Evolutionary conservation across 2,329 filamentous ascomycete genomes (phyloP).

Genomic region (Chrysoporthe puriensis): DNA sequence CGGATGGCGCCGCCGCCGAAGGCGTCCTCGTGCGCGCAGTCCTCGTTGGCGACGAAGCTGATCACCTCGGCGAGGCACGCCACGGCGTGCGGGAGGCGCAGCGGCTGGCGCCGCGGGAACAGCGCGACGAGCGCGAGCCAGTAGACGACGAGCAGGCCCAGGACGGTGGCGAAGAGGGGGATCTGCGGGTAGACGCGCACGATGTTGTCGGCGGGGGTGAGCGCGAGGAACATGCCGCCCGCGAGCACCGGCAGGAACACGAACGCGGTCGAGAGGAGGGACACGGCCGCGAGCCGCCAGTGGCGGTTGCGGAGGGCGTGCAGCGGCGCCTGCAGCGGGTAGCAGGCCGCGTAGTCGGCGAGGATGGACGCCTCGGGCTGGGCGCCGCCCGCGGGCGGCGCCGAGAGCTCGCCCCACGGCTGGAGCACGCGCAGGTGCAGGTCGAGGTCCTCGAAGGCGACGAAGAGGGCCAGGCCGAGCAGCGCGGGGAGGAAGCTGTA

Average conservation of each 20-base stretch:
- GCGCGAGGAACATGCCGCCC: conserved; percentile 74
- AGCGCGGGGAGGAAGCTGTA: conserved; percentile 77
- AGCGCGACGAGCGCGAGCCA: conserved; percentile 64
- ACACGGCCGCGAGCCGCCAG: conserved; percentile 66
- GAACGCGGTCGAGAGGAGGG: conserved; percentile 61
- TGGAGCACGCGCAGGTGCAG: conserved; percentile 66
- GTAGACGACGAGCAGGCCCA: conserved; percentile 73
- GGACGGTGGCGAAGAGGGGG: conserved; percentile 72
- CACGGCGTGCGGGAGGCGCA: conserved; percentile 73
- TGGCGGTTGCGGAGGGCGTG: conserved; percentile 64
- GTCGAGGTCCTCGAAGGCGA: conserved; percentile 70
- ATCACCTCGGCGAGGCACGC: conserved; percentile 76
- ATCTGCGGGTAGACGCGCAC: conserved; percentile 74
- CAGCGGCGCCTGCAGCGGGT: conserved; percentile 63
- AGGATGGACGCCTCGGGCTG: conserved; percentile 67
- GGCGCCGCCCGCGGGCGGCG: conserved; percentile 55
- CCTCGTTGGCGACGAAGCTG: conserved; percentile 74
- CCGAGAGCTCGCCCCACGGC: conserved; percentile 68
- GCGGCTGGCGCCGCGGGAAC: conserved; percentile 62
- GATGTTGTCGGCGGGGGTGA: conserved; percentile 56
- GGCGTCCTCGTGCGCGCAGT: conserved; percentile 71
- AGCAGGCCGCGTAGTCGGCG: conserved; percentile 69
- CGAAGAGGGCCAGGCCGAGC: conserved; percentile 68
- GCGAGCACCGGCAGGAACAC: conserved; percentile 68
- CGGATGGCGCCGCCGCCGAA: conserved; percentile 65